Percentiles rank a stretch among this genome's conserved stretches.
Evolutionary conservation across 805 yeast species (phyloP).

Genomic region (Kazachstania viticola): DNA sequence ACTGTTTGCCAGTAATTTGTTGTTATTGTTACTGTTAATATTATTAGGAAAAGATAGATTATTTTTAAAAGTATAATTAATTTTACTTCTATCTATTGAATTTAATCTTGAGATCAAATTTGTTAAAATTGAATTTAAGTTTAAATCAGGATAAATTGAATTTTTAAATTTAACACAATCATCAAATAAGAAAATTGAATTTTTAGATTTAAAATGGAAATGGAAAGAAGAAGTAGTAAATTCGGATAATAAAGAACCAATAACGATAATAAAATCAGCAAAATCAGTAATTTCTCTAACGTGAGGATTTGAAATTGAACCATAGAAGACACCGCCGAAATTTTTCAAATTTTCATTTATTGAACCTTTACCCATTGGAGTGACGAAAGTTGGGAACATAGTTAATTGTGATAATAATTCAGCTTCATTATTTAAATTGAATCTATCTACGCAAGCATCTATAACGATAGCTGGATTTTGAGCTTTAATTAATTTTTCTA

Average conservation of each 20-base stretch:
- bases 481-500: constrained; percentile 39
- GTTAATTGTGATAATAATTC: constrained; percentile 44
- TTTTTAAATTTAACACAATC: constrained; percentile 50
- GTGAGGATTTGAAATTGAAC: constrained; percentile 55
- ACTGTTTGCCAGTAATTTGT: neutral
- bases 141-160: constrained; percentile 50
- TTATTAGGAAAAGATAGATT: constrained; percentile 15
- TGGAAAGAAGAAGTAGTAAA: constrained; percentile 78
- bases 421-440: constrained; percentile 45
- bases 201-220: constrained; percentile 51
- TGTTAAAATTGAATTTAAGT: constrained; percentile 36
- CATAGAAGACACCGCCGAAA: constrained; percentile 72
- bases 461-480: constrained; percentile 56
- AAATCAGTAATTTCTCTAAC: constrained; percentile 58
- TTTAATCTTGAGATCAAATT: constrained; percentile 7
- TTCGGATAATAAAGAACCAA: constrained; percentile 70
- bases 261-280: constrained; percentile 57
- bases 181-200: constrained; percentile 57
- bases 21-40: neutral
- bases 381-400: constrained; percentile 63
- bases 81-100: constrained; percentile 23
- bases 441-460: constrained; percentile 75
- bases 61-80: constrained; percentile 7
- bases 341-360: constrained; percentile 53
- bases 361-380: constrained; percentile 78